Base-by-base conservation (phyloP, 768 basidiomycete genomes). In the Rhodotorula sphaerocarpa region DNA sequence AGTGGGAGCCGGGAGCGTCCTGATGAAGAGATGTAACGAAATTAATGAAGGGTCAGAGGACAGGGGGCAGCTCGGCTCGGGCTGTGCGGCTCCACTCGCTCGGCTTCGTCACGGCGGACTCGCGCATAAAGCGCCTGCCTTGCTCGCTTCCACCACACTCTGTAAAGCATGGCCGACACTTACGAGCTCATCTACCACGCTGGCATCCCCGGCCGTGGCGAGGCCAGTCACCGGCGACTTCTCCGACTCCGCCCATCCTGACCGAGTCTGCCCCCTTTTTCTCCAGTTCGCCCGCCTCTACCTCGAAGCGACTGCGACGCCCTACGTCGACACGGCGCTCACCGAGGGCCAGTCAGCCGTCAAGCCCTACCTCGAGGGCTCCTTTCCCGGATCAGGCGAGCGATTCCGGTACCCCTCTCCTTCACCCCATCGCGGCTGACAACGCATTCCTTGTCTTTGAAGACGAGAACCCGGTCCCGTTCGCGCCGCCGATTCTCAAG, bases 401-500 rank as follows among this genome's bases (percentile, higher is more conserved):
- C 33, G 33, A 12, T n/a, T n/a, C n/a, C n/a, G n/a, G 15, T 33
- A 28, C 47, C 60, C 25, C 33, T 16, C 2, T 16, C n/a, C 28
- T 23, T 14, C 23, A 20, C 3, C 5, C 2, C 11, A 2, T 53
- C 36, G 25, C 20, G 3, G 23, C 28, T 36, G 34, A 45, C 25
- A 47, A n/a, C n/a, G n/a, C n/a, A n/a, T n/a, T n/a, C n/a, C n/a
- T n/a, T n/a, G n/a, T n/a, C n/a, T n/a, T n/a, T 28, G 28, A 43
- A 66, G 65, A 66, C 47, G 39, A 33, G 43, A 67, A 67, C 39
- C 74, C 76, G 6, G 73, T 51, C 3, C 61, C 76, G 42, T 78
- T 79, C 65, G 79, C 79, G 10, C 77, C 77, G 20, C 80, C 80
- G 5, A 71, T 77, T 7, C 74, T 80, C 47, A 70, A 73, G 43